Conservation (phyloP, 139 green algal genomes). For the Closterium sp. region DNA sequence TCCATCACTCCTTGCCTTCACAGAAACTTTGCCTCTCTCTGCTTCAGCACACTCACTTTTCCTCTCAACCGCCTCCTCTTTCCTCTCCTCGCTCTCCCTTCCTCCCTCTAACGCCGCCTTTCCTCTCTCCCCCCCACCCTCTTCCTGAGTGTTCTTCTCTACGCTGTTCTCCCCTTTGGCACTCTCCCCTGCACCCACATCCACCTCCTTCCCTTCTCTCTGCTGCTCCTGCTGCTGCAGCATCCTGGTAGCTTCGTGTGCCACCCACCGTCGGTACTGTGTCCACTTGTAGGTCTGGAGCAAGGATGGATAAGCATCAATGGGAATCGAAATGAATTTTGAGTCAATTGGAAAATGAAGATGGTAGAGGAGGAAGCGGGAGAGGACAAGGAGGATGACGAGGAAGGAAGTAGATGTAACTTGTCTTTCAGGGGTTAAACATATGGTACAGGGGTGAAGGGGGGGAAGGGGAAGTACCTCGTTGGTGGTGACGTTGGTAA, state of each 20-base stretch:
- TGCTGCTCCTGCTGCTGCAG: not conserved
- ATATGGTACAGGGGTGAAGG: not conserved
- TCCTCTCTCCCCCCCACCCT: not conserved
- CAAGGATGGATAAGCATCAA: too few relatives aligned
- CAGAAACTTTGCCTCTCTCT: not conserved
- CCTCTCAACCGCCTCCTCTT: not conserved
- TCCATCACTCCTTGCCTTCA: not conserved
- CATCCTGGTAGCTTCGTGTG: conserved; percentile 1
- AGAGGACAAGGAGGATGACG: conserved; percentile 26
- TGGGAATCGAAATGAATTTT: too few relatives aligned
- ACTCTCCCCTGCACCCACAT: not conserved
- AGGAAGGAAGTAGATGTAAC: not conserved
- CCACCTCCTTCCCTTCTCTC: not conserved
- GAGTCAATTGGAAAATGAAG: too few relatives aligned
- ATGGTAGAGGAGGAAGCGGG: conserved; percentile 34
- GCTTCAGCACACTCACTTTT: too few relatives aligned
- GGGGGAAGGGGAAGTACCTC: not conserved
- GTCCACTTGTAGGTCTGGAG: conserved; percentile 31
- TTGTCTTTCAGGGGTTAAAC: not conserved
- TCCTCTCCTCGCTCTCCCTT: not conserved
- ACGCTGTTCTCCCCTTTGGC: not conserved
- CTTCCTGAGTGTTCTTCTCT: conserved; percentile 13
- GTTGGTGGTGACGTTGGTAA: not conserved
- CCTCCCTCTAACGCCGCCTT: not conserved
- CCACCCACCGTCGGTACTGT: conserved; percentile 11